phyloP scores from a whole-genome alignment of 495 filamentous ascomycete genomes.

The Aspergillus kassunensis region DNA sequence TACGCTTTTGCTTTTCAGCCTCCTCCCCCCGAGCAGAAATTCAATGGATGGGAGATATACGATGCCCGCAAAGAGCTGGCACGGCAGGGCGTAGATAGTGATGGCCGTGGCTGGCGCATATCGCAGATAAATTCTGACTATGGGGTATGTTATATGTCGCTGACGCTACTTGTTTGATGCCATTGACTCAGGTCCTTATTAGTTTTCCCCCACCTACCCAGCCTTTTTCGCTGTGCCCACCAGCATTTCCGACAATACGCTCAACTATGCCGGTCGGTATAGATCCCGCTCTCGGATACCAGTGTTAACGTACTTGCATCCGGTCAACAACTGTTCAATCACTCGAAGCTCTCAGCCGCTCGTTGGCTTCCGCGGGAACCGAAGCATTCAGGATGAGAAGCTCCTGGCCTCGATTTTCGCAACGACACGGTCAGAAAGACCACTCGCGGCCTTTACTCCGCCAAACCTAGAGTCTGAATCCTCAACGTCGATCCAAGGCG shows the following conservation, averaged over 20 bases:
- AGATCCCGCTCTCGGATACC: constrained; percentile 86
- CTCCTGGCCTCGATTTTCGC: constrained; percentile 90
- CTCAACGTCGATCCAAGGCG: constrained; percentile 54
- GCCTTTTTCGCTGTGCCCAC: constrained; percentile 77
- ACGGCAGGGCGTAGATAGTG: constrained; percentile 75
- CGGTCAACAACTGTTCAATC: constrained; percentile 95
- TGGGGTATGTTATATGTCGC: constrained; percentile 39
- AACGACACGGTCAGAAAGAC: constrained; percentile 54
- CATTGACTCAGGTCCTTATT: constrained; percentile 24
- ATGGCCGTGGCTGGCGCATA: constrained; percentile 82
- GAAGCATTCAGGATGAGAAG: constrained; percentile 94
- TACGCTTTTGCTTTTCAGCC: constrained; percentile 86
- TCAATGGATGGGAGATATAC: constrained; percentile 87
- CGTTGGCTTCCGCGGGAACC: constrained; percentile 79
- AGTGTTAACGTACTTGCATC: constrained; percentile 86
- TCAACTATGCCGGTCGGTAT: constrained; percentile 89
- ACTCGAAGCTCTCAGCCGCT: constrained; percentile 92
- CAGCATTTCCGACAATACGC: constrained; percentile 88
- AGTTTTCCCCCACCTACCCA: constrained; percentile 97
- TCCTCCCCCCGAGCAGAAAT: constrained; percentile 64
- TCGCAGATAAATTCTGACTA: constrained; percentile 87
- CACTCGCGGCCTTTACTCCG: constrained; percentile 41
- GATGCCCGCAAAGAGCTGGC: constrained; percentile 75
- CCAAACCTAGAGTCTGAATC: constrained; percentile 49
- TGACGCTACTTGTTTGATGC: neutral